Conservation (phyloP, 31 red algal species). For the Bonnemaisonia californica region DNA sequence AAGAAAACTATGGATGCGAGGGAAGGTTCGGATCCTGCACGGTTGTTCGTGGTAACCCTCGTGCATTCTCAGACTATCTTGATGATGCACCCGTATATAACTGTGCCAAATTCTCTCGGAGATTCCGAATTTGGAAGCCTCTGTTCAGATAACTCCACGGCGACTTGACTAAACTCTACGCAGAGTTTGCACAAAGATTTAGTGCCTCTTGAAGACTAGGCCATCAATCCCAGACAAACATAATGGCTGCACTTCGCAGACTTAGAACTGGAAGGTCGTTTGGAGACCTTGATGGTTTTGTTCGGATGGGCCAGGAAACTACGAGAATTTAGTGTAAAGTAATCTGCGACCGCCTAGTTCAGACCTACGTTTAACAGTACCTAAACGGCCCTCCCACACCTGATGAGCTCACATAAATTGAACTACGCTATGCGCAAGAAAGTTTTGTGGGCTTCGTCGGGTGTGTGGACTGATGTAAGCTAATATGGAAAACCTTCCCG, state of each 20-base stretch:
- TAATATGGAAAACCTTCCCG: constrained; percentile 53
- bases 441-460: constrained; percentile 55
- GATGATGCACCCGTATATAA: no score
- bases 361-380: constrained; percentile 19
- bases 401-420: constrained; percentile 21
- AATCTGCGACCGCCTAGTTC: constrained; percentile 4
- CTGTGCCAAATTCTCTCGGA: no score
- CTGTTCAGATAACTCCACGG: no score
- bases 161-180: no score
- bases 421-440: constrained; percentile 4
- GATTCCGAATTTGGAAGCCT: no score
- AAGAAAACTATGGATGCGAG: no score
- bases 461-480: constrained; percentile 42
- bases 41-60: no score
- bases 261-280: constrained; percentile 28
- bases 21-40: no score
- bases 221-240: no score
- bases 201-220: no score
- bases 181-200: no score
- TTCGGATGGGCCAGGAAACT: constrained; percentile 37
- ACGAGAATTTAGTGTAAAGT: constrained; percentile 13
- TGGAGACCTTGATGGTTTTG: constrained; percentile 45
- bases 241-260: constrained; percentile 19
- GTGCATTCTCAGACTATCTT: no score
- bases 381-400: constrained; percentile 35